Conservation (phyloP, 163 green algal species). For the Coccomyxa subellipsoidea region DNA sequence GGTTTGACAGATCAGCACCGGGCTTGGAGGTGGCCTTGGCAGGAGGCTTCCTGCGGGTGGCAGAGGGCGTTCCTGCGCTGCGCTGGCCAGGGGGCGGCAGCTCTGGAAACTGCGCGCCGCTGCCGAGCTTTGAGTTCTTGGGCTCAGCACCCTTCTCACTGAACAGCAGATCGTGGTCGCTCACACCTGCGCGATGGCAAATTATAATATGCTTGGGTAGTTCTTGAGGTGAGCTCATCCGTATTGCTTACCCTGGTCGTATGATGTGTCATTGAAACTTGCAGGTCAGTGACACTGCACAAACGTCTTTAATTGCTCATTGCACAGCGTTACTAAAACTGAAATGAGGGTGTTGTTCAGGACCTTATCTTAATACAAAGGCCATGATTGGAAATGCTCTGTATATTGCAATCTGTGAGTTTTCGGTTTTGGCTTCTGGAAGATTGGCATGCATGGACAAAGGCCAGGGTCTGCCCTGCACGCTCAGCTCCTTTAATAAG, state of each 20-base stretch:
- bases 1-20: not conserved
- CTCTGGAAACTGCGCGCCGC: not conserved
- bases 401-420: not conserved
- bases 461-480: no score
- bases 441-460: no score
- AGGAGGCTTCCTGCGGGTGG: not conserved
- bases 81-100: not conserved
- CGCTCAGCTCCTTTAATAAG: no score
- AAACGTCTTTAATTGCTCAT: no score
- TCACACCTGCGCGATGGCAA: constrained; percentile 50
- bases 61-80: not conserved
- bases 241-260: no score
- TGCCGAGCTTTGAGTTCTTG: not conserved
- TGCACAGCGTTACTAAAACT: no score
- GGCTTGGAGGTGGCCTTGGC: not conserved
- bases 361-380: not conserved
- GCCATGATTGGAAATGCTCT: not conserved
- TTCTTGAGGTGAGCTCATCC: no score
- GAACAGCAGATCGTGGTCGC: constrained; percentile 79
- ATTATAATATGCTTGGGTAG: no score
- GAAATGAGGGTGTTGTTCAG: no score
- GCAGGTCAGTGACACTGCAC: no score
- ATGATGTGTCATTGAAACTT: no score
- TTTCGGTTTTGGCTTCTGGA: no score
- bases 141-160: not conserved